Base-by-base conservation (phyloP, 495 filamentous ascomycete genomes). In the Pyronema omphalodes region DNA sequence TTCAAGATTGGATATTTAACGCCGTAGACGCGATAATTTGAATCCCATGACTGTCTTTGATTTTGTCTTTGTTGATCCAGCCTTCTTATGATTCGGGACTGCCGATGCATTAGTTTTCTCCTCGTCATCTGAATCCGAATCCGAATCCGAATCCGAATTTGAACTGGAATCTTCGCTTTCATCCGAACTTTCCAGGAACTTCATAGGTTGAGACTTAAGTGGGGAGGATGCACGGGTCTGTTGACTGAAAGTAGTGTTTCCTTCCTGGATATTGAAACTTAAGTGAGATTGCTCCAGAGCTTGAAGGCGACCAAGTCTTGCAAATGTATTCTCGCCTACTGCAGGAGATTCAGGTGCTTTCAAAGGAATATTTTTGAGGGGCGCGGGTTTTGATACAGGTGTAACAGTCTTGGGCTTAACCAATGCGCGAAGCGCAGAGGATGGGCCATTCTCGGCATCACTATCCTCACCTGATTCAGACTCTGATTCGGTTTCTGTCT, bases 21-120 rank as follows among this genome's bases (percentile, higher is more conserved):
- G 23, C 23, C 23, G 23, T 29, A 29, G 23, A 29, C 23, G 23
- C 23, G 23, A 29, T 5, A 29, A 4, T 12, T 34, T 17, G 29
- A 50, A 50, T 50, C 47, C 47, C 47, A 50, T 50, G 11, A 34
- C 47, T 5, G 23, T 19, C 19, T 8, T 12, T 9, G 47, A 3
- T 36, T 50, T 50, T 19, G 3, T 50, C 29, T 50, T 50, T 11
- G 9, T 17, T 12, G 47, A 34, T 9, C 47, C 29, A 12, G 47
- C 47, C 47, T 50, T 50, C 17, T 50, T 50, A 17, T 50, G 47
- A 11, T 50, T 34, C 29, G 47, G 47, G 18, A 50, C 36, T 19
- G 9, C 47, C 23, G 23, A 29, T 36, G 19, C 47, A 12, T 34
- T 50, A 12, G 18, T 6, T 36, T 36, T 50, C 39, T 47, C 44